Percentiles rank a stretch among this genome's conserved stretches.
Evolutionary conservation across 129 eudicot genomes (phyloP).

Genomic region (Sambucus nigra): DNA sequence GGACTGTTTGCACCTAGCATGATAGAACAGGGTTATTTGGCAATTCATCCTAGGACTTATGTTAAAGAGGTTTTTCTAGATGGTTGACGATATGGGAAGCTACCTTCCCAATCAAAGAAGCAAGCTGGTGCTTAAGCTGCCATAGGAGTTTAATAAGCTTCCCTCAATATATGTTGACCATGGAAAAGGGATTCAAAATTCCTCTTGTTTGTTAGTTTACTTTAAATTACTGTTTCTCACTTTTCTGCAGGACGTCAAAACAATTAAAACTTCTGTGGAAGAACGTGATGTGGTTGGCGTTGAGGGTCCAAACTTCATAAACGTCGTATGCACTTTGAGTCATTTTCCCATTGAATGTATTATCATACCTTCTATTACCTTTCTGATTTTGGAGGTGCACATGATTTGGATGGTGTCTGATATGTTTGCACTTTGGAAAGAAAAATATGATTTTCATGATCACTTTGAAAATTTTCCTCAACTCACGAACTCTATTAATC

Average conservation of each 20-base stretch:
- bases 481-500: too few relatives aligned
- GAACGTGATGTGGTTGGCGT: neutral
- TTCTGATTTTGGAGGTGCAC: neutral
- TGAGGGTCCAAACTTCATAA: conserved; percentile 9
- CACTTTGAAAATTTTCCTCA: too few relatives aligned
- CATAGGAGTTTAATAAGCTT: too few relatives aligned
- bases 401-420: neutral
- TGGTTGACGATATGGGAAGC: neutral
- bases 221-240: neutral
- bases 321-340: conserved; percentile 5
- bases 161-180: neutral
- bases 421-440: neutral
- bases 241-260: conserved; percentile 3
- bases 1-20: too few relatives aligned
- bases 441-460: neutral
- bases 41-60: neutral
- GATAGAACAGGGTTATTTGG: too few relatives aligned
- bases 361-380: neutral
- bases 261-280: neutral
- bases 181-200: neutral
- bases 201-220: neutral
- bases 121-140: neutral
- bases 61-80: neutral
- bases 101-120: neutral
- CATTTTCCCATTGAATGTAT: neutral